Base-by-base conservation (phyloP, 2,329 filamentous ascomycete genomes). In the Penicillium capsulatum region DNA sequence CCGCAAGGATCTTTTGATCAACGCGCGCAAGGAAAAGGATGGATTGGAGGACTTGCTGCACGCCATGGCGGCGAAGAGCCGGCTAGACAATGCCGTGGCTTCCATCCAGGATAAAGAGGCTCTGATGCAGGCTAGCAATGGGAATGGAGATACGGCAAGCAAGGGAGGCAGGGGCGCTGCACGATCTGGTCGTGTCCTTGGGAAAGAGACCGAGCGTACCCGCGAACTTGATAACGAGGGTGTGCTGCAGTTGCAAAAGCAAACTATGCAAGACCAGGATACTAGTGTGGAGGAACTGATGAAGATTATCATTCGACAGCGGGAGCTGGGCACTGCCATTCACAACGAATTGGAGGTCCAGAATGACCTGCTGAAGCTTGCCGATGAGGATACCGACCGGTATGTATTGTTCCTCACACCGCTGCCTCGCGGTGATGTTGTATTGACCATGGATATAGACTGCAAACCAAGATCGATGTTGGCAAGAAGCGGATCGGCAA, bases 141-240 rank as follows among this genome's bases (percentile, higher is more conserved):
- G 45, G 2, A 58, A 58, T 20, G 41, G 40, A 5, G 42, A 50
- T 19, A 20, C 32, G 2, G 34, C 44, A 7, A 45, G 20, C 8
- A 32, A 36, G 17, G 47, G 46, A 4, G 43, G 47, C 7, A 49
- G 44, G 24, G 56, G 53, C 16, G 44, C 54, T 4, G 51, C 68
- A 60, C 37, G 75, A 68, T 38, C 65, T 64, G 52, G 79, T 60
- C 40, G 77, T 47, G 48, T 79, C 52, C 31, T 76, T 58, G 54
- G 70, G 51, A 70, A 69, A 33, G 80, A 83, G 63, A 83, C 79
- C 1, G 75, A 79, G 45, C 69, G 73, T 27, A 83, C 80, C 7
- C 65, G 79, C 9, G 77, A 81, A 51, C 55, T 82, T 46, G 80
- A 82, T 57, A 83, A 83, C 45, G 64, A 74, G n/a, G 79, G 79